Base-by-base conservation (phyloP, 352 stramenopile species). In the Halophytophthora polymorphica region DNA sequence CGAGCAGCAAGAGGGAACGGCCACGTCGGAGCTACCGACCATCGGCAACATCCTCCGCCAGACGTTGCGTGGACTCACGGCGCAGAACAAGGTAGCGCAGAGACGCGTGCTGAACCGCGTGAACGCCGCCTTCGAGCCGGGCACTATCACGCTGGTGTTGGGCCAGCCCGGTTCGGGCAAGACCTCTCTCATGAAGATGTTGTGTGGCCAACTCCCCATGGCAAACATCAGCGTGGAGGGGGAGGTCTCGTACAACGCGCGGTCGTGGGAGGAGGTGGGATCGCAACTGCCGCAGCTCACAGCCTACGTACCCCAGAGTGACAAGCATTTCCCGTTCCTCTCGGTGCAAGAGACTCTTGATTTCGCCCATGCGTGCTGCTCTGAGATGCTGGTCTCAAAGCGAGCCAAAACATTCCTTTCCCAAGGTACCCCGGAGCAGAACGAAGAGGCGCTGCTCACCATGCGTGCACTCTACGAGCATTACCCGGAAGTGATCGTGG, bases 401-500 rank as follows among this genome's bases (percentile, higher is more conserved):
- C 22, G 7, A 40, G 31, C 6, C 29, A 48, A 18, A 28, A 40
- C 21, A n/a, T 51, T 51, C 33, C 19, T 73, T 47, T 45, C 71
- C 42, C 34, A 56, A 25, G 51, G 37, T 72, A 25, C 64, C 73
- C 40, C 44, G 18, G 48, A 65, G 29, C 28, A 67, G 37, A 67
- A 59, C 45, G 36, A 19, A 6, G 36, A 48, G 21, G 58, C 58
- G 14, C 10, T 45, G 10, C 10, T 45, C 23, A 31, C 38, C 2
- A 38, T 46, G 1, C 15, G 29, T 3, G 40, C 52, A 13, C 22
- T 66, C n/a, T 53, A 41, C 6, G 23, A 36, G 23, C 35, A 57
- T 17, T 62, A 42, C 21, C 58, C 59, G 8, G 59, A 80, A 45
- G 49, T 76, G 22, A 69, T 71, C 12, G 53, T 57, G 6, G n/a